These are phyloP conservation scores for Boletus rubroflammeus DNA, from an alignment of 768 basidiomycete species.

Conservation along the genomic window DNA sequence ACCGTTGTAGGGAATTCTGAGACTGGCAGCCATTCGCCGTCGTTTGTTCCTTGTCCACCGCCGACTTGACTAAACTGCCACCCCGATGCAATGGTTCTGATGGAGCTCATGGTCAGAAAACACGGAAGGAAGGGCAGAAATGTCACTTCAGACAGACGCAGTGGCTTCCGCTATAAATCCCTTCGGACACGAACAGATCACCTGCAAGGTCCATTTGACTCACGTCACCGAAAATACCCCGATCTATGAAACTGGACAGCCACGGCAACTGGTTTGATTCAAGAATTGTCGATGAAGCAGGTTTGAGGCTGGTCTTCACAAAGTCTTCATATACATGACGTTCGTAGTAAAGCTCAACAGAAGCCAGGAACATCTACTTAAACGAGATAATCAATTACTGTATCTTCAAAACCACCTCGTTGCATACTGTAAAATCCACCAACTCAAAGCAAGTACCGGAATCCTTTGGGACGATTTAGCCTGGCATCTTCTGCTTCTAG, in stretches of 20 bases:
- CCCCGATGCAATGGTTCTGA: slow-evolving; percentile 35
- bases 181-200: not conserved
- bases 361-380: not conserved
- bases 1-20: slow-evolving; percentile 78
- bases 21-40: slow-evolving; percentile 64
- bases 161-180: slow-evolving; percentile 2
- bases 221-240: slow-evolving; percentile 13
- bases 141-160: not conserved
- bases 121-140: not conserved
- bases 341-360: too few species aligned
- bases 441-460: slow-evolving; percentile 45
- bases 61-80: slow-evolving; percentile 72
- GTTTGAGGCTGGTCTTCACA: not conserved
- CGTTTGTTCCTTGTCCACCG: slow-evolving; percentile 53
- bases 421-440: not conserved
- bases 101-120: slow-evolving; percentile 15
- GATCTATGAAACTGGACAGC: not conserved
- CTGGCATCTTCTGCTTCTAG: slow-evolving; percentile 39
- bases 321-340: not conserved
- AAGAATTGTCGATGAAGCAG: not conserved
- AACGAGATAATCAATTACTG: not conserved
- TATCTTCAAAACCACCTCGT: not conserved
- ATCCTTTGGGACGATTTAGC: slow-evolving; percentile 34
- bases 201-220: not conserved
- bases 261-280: not conserved